Conservation (phyloP, 768 basidiomycete species). For the Arthromyces matolae region DNA sequence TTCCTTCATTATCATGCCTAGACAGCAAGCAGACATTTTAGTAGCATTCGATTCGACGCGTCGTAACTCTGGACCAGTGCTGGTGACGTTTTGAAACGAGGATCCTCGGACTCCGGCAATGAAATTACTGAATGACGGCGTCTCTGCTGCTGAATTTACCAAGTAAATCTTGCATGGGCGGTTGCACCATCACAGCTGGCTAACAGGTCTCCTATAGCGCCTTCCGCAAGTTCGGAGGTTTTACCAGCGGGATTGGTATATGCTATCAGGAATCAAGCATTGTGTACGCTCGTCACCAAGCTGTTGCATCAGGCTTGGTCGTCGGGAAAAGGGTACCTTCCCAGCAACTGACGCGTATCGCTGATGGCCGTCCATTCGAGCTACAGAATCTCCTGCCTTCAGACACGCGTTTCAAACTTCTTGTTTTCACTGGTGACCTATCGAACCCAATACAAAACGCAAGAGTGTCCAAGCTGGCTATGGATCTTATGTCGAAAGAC, state of each 20-base stretch:
- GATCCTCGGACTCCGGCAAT: too few relatives aligned
- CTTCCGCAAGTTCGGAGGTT: conserved; percentile 51
- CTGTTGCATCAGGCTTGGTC: conserved; percentile 35
- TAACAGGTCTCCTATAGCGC: conserved; percentile 27
- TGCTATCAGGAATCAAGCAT: conserved; percentile 49
- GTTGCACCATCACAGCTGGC: background rate
- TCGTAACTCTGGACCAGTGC: too few relatives aligned
- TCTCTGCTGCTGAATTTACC: conserved; percentile 52
- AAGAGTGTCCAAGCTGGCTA: conserved; percentile 30
- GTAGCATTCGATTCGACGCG: too few relatives aligned
- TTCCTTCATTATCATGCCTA: too few relatives aligned
- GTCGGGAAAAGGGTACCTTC: conserved; percentile 54
- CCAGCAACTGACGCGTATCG: conserved; percentile 44
- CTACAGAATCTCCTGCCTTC: conserved; percentile 51
- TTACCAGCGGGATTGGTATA: conserved; percentile 53
- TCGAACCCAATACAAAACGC: conserved; percentile 24
- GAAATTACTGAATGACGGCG: conserved; percentile 39
- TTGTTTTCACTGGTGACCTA: conserved; percentile 51
- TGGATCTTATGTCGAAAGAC: conserved; percentile 24
- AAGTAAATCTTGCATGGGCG: conserved; percentile 27
- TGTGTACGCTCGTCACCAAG: conserved; percentile 34
- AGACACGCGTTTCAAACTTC: conserved; percentile 51
- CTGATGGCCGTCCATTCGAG: conserved; percentile 47
- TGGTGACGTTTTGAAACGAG: too few relatives aligned
- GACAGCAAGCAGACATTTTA: too few relatives aligned